These are phyloP conservation scores for Pholiota adiposa DNA, from an alignment of 1,284 basidiomycete genomes.

Conservation along the genomic window DNA sequence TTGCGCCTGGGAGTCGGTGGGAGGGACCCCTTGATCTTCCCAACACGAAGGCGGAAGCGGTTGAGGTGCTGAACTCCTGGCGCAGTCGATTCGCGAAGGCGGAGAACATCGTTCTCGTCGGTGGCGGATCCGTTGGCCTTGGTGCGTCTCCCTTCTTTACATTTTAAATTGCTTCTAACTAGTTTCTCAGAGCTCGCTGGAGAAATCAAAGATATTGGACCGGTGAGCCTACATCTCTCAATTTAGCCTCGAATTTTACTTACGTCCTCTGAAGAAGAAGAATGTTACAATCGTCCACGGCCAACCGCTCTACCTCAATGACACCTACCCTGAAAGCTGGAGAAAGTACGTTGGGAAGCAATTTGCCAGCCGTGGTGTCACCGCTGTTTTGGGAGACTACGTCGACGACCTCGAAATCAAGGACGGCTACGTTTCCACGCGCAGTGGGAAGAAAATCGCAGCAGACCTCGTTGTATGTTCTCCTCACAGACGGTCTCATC, in stretches of 20 bases:
- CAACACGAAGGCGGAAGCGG: slow-evolving; percentile 39
- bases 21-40: slow-evolving; percentile 52
- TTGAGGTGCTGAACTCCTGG: slow-evolving; percentile 45
- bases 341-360: slow-evolving; percentile 51
- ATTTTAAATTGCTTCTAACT: background rate
- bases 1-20: slow-evolving; percentile 63
- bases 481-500: background rate
- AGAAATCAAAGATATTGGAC: slow-evolving; percentile 57
- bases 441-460: slow-evolving; percentile 52
- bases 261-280: slow-evolving; percentile 45
- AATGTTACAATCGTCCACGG: slow-evolving; percentile 69
- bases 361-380: slow-evolving; percentile 47
- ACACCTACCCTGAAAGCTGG: slow-evolving; percentile 58
- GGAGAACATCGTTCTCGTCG: slow-evolving; percentile 55
- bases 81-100: slow-evolving; percentile 50
- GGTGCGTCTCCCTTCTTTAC: slow-evolving; percentile 41
- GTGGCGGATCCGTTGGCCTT: slow-evolving; percentile 64
- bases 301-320: slow-evolving; percentile 54
- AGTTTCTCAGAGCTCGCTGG: slow-evolving; percentile 53
- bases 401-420: slow-evolving; percentile 49
- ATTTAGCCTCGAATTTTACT: background rate
- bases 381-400: slow-evolving; percentile 58
- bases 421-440: slow-evolving; percentile 47
- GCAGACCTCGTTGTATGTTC: slow-evolving; percentile 62
- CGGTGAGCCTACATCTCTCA: slow-evolving; percentile 36